Evolutionary conservation across 2,329 filamentous ascomycete genomes (phyloP).

Genomic region (Penicillium sp.): DNA sequence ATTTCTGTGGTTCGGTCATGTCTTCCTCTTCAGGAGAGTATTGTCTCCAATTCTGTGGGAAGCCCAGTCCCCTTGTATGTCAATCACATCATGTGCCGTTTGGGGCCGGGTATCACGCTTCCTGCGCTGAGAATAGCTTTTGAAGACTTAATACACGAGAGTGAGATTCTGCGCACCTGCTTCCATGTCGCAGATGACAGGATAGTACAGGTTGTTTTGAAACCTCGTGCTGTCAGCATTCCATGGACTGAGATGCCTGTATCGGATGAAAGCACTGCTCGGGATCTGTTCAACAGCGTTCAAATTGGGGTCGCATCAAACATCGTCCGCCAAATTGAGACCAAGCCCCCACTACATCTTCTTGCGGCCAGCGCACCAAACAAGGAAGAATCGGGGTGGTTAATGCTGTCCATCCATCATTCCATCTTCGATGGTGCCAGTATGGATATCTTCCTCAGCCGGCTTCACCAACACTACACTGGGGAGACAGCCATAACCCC

Average conservation of each 20-base stretch:
- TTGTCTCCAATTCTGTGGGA: conserved; percentile 3
- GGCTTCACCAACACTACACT: conserved; percentile 13
- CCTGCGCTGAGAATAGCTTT: not conserved
- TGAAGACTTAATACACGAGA: conserved; percentile 3
- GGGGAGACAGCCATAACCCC: not conserved
- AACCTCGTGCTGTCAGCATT: not conserved
- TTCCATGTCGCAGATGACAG: not conserved
- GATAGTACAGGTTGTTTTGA: conserved; percentile 2
- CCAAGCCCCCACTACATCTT: not conserved
- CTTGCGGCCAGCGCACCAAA: not conserved
- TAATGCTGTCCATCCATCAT: conserved; percentile 17
- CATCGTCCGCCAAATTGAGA: not conserved
- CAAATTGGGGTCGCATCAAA: not conserved
- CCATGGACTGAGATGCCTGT: conserved; percentile 1
- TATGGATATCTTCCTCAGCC: conserved; percentile 9
- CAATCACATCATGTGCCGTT: conserved; percentile 7
- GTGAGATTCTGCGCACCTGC: conserved; percentile 3
- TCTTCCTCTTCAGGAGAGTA: conserved; percentile 4
- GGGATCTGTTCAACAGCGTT: not conserved
- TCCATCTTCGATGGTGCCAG: conserved; percentile 16
- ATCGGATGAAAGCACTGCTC: not conserved
- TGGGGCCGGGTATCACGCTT: not conserved
- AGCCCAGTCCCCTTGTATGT: not conserved
- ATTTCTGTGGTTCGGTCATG: conserved; percentile 4
- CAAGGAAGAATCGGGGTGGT: not conserved